Base-by-base conservation (phyloP, 306 rosid species). In the Ziziphus jujuba region DNA sequence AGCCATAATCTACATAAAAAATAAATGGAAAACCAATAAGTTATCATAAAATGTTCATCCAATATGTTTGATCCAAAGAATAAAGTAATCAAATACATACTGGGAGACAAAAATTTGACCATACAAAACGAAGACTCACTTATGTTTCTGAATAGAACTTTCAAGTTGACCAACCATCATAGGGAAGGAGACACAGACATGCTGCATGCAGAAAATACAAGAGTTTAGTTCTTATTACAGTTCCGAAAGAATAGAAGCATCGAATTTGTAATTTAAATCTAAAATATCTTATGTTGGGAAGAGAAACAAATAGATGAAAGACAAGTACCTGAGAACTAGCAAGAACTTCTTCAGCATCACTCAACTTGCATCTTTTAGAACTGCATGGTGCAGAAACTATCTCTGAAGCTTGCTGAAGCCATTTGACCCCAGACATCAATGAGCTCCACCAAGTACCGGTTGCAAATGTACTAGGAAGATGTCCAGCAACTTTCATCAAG, bases 351-450 rank as follows among this genome's bases (percentile, higher is more conserved):
- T 84, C 90, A 65, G 88, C 87, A 54, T 87, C 91, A 77, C 82
- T 86, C 78, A 83, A 71, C 60, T 77, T 84, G 81, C 81, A 78
- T 72, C 85, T 80, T 74, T 81, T 72, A 67, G 75, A 84, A 72
- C 52, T 74, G 44, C 24, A 23, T 55, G 82, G 73, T 63, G 65
- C 70, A 78, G 84, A 72, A 64, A 86, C 74, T 66, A 76, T 87
- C 79, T 86, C 82, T 63, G 83, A 61, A 14, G 93, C 97, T 77
- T 69, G 80, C 80, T 74, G 75, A 75, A 92, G 91, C 97, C 98
- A 92, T 76, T 80, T 78, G 57, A 86, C 73, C 50, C 86, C 97
- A 50, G 72, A 74, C 71, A 80, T 77, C 82, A 92, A 68, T 28
- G 72, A 71, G 69, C 78, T 82, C 75, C 82, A 83, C 72, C 90